Evolutionary conservation across 2,329 filamentous ascomycete species (phyloP).

Genomic region (Cytospora mali): DNA sequence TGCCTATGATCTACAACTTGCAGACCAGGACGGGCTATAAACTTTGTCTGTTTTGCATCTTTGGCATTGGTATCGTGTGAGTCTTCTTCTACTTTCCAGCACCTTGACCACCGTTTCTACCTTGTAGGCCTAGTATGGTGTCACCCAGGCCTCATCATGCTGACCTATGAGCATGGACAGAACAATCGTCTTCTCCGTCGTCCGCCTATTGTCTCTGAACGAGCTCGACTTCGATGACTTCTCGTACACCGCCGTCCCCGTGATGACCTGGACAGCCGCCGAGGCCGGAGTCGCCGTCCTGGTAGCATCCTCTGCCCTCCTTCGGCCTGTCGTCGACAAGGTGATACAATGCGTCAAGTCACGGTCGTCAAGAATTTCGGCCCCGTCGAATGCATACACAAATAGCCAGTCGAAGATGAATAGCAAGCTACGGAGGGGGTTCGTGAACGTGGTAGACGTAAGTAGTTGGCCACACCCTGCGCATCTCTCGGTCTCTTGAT

Average conservation of each 20-base stretch:
- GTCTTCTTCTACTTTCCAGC: slow-evolving; percentile 6
- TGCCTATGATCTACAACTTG: slow-evolving; percentile 41
- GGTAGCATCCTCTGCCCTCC: slow-evolving; percentile 33
- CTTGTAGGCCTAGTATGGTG: too few species aligned
- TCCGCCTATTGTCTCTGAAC: slow-evolving; percentile 31
- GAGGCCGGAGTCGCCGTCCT: slow-evolving; percentile 34
- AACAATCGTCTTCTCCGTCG: slow-evolving; percentile 39
- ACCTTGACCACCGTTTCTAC: background rate
- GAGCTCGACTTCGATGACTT: slow-evolving; percentile 33
- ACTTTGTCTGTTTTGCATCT: slow-evolving; percentile 35
- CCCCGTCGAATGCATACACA: background rate
- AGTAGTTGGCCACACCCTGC: background rate
- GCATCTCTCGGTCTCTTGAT: background rate
- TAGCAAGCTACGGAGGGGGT: slow-evolving; percentile 19
- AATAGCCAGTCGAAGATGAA: slow-evolving; percentile 16
- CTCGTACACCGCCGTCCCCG: slow-evolving; percentile 31
- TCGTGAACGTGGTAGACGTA: slow-evolving; percentile 26
- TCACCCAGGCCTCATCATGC: background rate
- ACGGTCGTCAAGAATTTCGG: slow-evolving; percentile 6
- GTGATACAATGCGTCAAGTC: slow-evolving; percentile 30
- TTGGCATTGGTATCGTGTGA: slow-evolving; percentile 36
- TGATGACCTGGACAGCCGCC: slow-evolving; percentile 34
- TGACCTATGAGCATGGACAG: background rate
- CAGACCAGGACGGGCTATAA: slow-evolving; percentile 38
- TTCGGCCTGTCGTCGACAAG: slow-evolving; percentile 34